These are phyloP conservation scores for Fimicolochytrium jonesii DNA, from an alignment of 192 early-diverging fungal species.

Conservation along the genomic window DNA sequence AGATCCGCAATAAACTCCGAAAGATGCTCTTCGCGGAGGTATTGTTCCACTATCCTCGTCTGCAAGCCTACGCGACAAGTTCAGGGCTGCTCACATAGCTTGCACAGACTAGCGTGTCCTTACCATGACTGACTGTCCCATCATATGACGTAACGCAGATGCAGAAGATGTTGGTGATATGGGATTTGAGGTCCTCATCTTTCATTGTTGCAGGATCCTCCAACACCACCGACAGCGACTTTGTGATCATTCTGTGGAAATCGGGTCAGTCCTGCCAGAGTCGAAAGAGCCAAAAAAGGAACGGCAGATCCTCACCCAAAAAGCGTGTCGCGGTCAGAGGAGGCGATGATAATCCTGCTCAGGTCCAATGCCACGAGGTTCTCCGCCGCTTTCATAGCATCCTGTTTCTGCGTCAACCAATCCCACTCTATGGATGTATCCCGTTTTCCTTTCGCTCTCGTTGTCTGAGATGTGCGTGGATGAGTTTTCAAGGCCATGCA, in stretches of 20 bases:
- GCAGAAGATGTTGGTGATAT: conserved; percentile 66
- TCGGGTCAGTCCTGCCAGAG: no score
- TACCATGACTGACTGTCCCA: conserved; percentile 40
- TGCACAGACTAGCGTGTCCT: not conserved
- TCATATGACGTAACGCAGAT: conserved; percentile 77
- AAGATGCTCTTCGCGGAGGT: conserved; percentile 48
- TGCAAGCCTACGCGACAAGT: conserved; percentile 18
- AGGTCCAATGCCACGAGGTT: conserved; percentile 58
- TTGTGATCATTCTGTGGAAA: conserved; percentile 44
- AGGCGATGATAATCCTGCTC: conserved; percentile 65
- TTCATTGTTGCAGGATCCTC: conserved; percentile 74
- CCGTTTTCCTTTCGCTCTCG: conserved; percentile 27
- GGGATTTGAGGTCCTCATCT: conserved; percentile 49
- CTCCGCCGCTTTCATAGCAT: conserved; percentile 48
- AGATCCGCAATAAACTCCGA: conserved; percentile 43
- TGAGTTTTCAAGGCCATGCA: no score
- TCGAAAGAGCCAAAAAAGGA: no score
- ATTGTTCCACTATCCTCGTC: conserved; percentile 31
- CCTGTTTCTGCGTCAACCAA: conserved; percentile 57
- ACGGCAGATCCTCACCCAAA: conserved; percentile 41
- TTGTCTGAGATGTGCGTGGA: not conserved
- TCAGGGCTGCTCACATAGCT: not conserved
- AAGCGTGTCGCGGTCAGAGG: conserved; percentile 65
- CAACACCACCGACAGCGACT: conserved; percentile 52
- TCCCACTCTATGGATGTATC: conserved; percentile 49